Percentiles rank a stretch among this genome's conserved stretches.
Evolutionary conservation across 1,284 basidiomycete species (phyloP).

Genomic region (Heliocybe sulcata): DNA sequence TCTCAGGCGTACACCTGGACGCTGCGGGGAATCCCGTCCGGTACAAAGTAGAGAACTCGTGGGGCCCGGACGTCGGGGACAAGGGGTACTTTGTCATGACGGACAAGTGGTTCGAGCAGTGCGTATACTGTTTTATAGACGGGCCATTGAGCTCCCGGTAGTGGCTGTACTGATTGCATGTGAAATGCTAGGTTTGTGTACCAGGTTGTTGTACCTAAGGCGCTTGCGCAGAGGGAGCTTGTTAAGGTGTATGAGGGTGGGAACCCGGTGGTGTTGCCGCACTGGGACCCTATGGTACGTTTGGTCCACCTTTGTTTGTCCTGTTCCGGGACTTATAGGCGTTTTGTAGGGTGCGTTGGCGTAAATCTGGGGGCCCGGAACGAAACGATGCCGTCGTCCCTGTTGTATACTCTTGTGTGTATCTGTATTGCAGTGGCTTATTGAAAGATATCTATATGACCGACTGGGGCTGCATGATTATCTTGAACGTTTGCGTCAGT

Average conservation of each 20-base stretch:
- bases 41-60: constrained; percentile 87
- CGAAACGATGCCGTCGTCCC: too few relatives aligned
- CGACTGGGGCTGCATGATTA: too few relatives aligned
- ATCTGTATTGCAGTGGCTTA: too few relatives aligned
- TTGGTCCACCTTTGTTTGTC: background rate
- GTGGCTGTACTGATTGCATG: constrained; percentile 27
- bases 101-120: constrained; percentile 89
- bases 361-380: too few relatives aligned
- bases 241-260: constrained; percentile 72
- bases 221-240: constrained; percentile 73
- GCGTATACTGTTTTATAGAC: constrained; percentile 23
- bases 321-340: background rate
- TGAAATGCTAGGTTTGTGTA: constrained; percentile 55
- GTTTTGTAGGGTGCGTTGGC: background rate
- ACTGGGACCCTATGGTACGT: constrained; percentile 89
- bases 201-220: constrained; percentile 82
- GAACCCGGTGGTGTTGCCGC: constrained; percentile 59
- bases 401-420: too few relatives aligned
- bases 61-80: constrained; percentile 78
- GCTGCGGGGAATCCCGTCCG: constrained; percentile 67
- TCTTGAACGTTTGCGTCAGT: too few relatives aligned
- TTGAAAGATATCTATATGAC: too few relatives aligned
- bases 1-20: constrained; percentile 88
- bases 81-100: constrained; percentile 94
- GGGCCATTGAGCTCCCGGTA: background rate